These are phyloP conservation scores for Hypoxylon fragiforme DNA, from an alignment of 495 filamentous ascomycete genomes.

Conservation along the genomic window DNA sequence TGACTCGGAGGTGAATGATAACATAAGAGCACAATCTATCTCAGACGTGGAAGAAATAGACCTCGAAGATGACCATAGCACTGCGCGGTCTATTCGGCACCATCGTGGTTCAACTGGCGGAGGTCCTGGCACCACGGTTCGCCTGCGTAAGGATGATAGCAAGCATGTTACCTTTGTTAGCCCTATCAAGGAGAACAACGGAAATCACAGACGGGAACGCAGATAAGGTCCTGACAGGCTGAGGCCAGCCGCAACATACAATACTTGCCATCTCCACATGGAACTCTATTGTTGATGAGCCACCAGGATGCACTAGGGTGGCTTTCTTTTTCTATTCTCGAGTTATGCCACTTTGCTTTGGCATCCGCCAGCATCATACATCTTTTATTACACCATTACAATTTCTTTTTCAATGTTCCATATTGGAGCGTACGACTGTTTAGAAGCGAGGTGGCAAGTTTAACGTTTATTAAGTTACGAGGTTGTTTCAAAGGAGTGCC, in stretches of 20 bases:
- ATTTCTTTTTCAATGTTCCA: constrained; percentile 5
- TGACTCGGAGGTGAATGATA: constrained; percentile 48
- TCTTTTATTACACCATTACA: constrained; percentile 34
- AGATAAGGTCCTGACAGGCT: constrained; percentile 24
- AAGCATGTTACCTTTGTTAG: constrained; percentile 53
- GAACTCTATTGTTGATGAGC: constrained; percentile 4
- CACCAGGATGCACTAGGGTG: not conserved
- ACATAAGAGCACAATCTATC: constrained; percentile 44
- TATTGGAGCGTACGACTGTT: no score
- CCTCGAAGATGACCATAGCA: constrained; percentile 47
- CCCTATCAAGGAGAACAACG: constrained; percentile 40
- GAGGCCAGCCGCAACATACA: no score
- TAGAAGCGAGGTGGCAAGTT: constrained; percentile 2
- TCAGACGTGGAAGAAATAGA: constrained; percentile 56
- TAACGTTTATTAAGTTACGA: constrained; percentile 13
- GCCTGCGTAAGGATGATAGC: constrained; percentile 49
- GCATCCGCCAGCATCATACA: constrained; percentile 24
- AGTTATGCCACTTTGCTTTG: constrained; percentile 26
- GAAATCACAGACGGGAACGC: constrained; percentile 36
- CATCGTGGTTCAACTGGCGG: constrained; percentile 38
- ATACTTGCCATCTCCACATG: constrained; percentile 2
- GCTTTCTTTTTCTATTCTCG: constrained; percentile 13
- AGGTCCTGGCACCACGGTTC: constrained; percentile 35
- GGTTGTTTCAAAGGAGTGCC: constrained; percentile 13
- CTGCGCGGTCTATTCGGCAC: constrained; percentile 42